These are phyloP conservation scores for Pythium grandisporangium DNA, from an alignment of 352 stramenopile genomes.

Conservation along the genomic window DNA sequence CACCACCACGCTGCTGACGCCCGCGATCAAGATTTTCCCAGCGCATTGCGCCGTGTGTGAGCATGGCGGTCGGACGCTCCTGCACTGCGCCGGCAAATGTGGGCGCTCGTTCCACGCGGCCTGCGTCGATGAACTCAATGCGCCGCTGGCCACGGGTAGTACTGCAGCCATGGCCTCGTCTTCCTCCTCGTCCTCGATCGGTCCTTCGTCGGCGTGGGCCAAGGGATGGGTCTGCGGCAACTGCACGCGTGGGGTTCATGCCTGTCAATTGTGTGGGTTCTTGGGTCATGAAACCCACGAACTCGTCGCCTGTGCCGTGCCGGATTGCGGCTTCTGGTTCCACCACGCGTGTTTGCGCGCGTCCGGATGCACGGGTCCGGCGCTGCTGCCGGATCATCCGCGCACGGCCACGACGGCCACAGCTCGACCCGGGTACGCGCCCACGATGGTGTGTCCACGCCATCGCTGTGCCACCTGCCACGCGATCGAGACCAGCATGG, in stretches of 20 bases:
- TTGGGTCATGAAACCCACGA: slow-evolving; percentile 49
- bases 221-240: slow-evolving; percentile 59
- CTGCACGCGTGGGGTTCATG: slow-evolving; percentile 43
- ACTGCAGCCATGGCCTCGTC: background rate
- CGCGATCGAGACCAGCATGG: slow-evolving; percentile 36
- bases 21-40: slow-evolving; percentile 35
- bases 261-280: slow-evolving; percentile 58
- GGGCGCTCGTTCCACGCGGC: slow-evolving; percentile 44
- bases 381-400: too few relatives aligned
- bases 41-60: slow-evolving; percentile 50
- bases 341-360: slow-evolving; percentile 28
- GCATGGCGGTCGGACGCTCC: slow-evolving; percentile 28
- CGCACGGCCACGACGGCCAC: too few relatives aligned
- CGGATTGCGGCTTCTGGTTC: slow-evolving; percentile 53
- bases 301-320: slow-evolving; percentile 33
- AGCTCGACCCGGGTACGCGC: too few relatives aligned
- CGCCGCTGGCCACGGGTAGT: background rate
- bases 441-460: slow-evolving; percentile 41
- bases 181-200: slow-evolving; percentile 10
- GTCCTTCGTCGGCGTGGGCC: slow-evolving; percentile 18
- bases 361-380: slow-evolving; percentile 3
- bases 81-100: slow-evolving; percentile 49
- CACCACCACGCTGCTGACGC: background rate
- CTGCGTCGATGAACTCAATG: slow-evolving; percentile 49
- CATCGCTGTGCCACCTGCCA: slow-evolving; percentile 47